These are phyloP conservation scores for Rubia peregrina DNA, from an alignment of 305 asterid genomes.

Conservation along the genomic window DNA sequence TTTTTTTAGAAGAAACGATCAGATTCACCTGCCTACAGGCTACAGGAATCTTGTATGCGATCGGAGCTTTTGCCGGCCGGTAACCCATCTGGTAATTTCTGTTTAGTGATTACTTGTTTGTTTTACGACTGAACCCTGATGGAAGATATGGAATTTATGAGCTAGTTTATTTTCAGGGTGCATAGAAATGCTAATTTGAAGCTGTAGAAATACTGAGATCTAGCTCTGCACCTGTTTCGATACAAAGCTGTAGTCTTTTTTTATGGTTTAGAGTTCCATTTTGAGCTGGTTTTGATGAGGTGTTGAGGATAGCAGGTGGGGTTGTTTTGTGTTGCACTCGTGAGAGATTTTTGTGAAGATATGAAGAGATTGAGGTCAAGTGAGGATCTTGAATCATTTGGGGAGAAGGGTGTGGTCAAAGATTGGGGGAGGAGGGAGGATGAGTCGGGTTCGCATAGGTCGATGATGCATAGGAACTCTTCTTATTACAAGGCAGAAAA, in stretches of 20 bases:
- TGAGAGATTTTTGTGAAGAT: constrained; percentile 14
- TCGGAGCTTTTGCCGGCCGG: constrained; percentile 19
- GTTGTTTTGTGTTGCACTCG: constrained; percentile 12
- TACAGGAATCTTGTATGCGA: constrained; percentile 5
- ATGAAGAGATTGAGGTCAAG: constrained; percentile 92
- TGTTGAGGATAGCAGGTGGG: neutral
- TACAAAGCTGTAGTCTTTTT: neutral
- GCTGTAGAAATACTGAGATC: constrained; percentile 21
- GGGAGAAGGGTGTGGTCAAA: constrained; percentile 56
- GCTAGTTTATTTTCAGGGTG: neutral
- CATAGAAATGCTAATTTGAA: constrained; percentile 16
- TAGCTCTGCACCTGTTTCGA: constrained; percentile 1
- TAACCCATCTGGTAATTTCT: constrained; percentile 22
- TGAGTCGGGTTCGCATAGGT: constrained; percentile 58
- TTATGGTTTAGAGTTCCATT: constrained; percentile 10
- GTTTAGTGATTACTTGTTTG: constrained; percentile 16
- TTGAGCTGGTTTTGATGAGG: constrained; percentile 4
- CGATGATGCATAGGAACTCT: constrained; percentile 60
- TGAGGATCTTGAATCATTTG: constrained; percentile 70
- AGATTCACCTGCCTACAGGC: neutral
- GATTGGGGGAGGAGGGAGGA: constrained; percentile 89
- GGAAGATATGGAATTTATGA: constrained; percentile 19
- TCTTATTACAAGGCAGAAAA: constrained; percentile 60
- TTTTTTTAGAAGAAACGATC: neutral
- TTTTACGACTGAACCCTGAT: neutral